A percentile compares a stretch with the other conserved stretches of the same genome.
These are phyloP conservation scores for Euphorbia pulcherrima DNA, from an alignment of 345 rosid genomes.

Conservation along the genomic window DNA sequence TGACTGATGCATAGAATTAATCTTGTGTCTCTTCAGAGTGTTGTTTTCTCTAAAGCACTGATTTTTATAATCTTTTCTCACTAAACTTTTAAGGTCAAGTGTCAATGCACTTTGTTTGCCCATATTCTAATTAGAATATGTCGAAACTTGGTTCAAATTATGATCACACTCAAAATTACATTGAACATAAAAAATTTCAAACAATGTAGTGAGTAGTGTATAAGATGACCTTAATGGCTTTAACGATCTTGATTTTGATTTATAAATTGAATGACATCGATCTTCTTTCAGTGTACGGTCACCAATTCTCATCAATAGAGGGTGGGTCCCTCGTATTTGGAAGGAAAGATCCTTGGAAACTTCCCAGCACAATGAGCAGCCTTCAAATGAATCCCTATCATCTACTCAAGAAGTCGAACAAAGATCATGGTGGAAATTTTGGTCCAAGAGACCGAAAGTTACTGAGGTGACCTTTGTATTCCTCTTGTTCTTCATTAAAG, in stretches of 20 bases:
- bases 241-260: not conserved
- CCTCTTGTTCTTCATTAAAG: constrained; percentile 15
- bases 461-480: constrained; percentile 44
- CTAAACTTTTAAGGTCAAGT: not conserved
- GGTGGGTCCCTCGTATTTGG: constrained; percentile 98
- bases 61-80: no score
- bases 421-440: constrained; percentile 61
- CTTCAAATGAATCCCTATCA: constrained; percentile 20
- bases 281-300: constrained; percentile 55
- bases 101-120: not conserved
- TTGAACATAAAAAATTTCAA: not conserved
- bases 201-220: not conserved
- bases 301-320: constrained; percentile 86
- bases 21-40: not conserved
- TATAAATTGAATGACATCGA: not conserved
- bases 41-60: not conserved
- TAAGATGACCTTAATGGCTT: not conserved
- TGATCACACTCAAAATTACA: not conserved
- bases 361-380: constrained; percentile 32
- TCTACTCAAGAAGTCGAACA: constrained; percentile 35
- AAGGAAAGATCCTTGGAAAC: constrained; percentile 53
- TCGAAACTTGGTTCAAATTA: not conserved
- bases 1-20: not conserved
- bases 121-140: not conserved
- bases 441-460: constrained; percentile 53